Evolutionary conservation across 495 filamentous ascomycete genomes (phyloP), one percentile per base, ranked within the genome.

Genomic region (Mytilinidion resinicola): DNA sequence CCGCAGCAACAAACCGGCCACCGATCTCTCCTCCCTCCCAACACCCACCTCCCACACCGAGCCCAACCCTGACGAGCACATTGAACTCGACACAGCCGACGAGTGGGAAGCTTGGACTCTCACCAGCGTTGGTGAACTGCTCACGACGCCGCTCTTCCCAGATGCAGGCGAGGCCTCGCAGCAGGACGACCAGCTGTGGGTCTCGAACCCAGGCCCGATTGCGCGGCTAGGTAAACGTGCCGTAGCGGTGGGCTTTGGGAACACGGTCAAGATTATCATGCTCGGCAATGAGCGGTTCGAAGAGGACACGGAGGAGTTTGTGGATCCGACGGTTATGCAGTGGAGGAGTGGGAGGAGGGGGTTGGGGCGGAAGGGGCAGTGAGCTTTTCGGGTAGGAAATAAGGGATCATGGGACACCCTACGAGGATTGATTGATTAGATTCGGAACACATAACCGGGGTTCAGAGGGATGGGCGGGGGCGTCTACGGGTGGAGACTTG

Each of bases 101-200:
- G 73, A 71, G 15, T 90, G 85, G 85, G 84, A 89, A 66, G 80
- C 79, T 1, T 90, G 85, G 83, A 80, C 77, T 9, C 74, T 87
- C 50, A 78, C 80, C 19, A 57, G 69, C 1, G 62, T 73, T 20
- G 80, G 80, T 19, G 73, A 70, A 47, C 67, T 78, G 17, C 64
- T 70, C 9, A 60, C 69, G 1, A 60, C 63, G 42, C 68, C 73
- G 5, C 64, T 77, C 11, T 49, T 62, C 15, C 3, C 20, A 2
- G 57, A 56, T 42, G 9, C 25, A 3, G 38, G 19, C 9, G 38
- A 42, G 0, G 44, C 50, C 34, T 15, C 11, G 0, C 17, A 14
- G 9, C 20, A 43, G 12, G 60, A 72, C 9, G 72, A 81, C 42
- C 66, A 68, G 34, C 73, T 90, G 4, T 76, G 86, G 39, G 82